Evolutionary conservation across 768 basidiomycete species (phyloP).

Genomic region (Cyclocybe cylindracea): DNA sequence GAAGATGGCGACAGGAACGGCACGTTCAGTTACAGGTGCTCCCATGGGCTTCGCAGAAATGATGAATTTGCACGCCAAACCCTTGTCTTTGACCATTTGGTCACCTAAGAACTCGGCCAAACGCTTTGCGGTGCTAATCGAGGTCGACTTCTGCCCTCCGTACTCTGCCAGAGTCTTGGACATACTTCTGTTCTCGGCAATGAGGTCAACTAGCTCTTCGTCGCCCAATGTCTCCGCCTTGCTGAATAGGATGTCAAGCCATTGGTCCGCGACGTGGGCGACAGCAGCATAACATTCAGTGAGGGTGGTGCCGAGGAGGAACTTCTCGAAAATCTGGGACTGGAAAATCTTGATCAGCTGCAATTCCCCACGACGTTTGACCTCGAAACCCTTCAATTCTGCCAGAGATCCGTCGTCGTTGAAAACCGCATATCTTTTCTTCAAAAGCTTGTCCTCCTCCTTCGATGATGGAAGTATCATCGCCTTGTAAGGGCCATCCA

Average conservation of each 20-base stretch:
- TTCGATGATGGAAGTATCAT: constrained; percentile 99
- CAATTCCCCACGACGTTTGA: constrained; percentile 95
- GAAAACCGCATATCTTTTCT: constrained; percentile 99
- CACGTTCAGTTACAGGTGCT: constrained; percentile 95
- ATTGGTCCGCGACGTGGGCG: constrained; percentile 91
- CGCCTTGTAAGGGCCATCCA: constrained; percentile 97
- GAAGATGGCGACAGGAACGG: constrained; percentile 96
- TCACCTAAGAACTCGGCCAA: constrained; percentile 96
- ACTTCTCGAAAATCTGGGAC: constrained; percentile 97
- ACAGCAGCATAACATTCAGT: constrained; percentile 96
- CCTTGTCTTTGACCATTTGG: constrained; percentile 99
- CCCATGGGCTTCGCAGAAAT: constrained; percentile 93
- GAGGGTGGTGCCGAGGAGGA: constrained; percentile 88
- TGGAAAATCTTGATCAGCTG: constrained; percentile 99
- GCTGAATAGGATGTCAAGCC: constrained; percentile 94
- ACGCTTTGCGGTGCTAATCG: constrained; percentile 93
- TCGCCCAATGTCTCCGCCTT: constrained; percentile 83
- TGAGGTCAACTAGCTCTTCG: constrained; percentile 94
- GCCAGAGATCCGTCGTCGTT: constrained; percentile 98
- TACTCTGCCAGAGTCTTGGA: constrained; percentile 95
- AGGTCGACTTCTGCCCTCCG: constrained; percentile 95
- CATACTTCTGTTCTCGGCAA: constrained; percentile 99
- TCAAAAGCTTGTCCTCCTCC: constrained; percentile 97
- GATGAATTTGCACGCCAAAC: constrained; percentile 97
- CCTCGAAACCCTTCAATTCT: constrained; percentile 98